Conservation (phyloP, 352 stramenopile genomes). For the Phytophthora nicotianae region DNA sequence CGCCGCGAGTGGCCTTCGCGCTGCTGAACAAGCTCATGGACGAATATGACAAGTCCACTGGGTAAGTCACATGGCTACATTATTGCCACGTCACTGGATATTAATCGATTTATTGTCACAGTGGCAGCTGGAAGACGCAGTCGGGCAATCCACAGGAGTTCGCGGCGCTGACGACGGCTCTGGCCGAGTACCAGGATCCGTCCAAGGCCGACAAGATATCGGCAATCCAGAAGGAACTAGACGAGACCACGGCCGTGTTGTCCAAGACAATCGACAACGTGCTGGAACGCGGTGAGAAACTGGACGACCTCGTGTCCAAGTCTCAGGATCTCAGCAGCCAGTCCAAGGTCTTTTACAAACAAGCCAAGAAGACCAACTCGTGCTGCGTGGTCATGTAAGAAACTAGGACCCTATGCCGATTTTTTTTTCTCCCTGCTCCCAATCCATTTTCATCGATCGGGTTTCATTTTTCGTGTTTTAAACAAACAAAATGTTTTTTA, state of each 20-base stretch:
- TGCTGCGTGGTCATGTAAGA: slow-evolving; percentile 96
- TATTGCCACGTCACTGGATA: slow-evolving; percentile 19
- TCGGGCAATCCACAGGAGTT: slow-evolving; percentile 86
- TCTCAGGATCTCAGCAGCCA: slow-evolving; percentile 98
- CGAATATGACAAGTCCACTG: slow-evolving; percentile 91
- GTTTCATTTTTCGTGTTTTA: slow-evolving; percentile 29
- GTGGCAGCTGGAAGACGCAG: slow-evolving; percentile 63
- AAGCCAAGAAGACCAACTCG: slow-evolving; percentile 99
- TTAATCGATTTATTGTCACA: slow-evolving; percentile 38
- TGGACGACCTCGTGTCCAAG: slow-evolving; percentile 99
- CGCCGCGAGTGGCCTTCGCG: slow-evolving; percentile 97
- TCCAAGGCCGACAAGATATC: slow-evolving; percentile 99
- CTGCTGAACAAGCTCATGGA: slow-evolving; percentile 97
- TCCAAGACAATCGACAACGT: slow-evolving; percentile 99
- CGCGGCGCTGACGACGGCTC: slow-evolving; percentile 90
- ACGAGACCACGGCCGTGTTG: slow-evolving; percentile 99
- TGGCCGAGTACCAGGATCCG: slow-evolving; percentile 97
- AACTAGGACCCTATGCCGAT: slow-evolving; percentile 15
- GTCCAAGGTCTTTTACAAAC: slow-evolving; percentile 99
- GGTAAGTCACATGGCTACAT: slow-evolving; percentile 34
- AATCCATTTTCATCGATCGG: slow-evolving; percentile 24
- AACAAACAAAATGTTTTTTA: slow-evolving; percentile 41
- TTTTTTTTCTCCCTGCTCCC: slow-evolving; percentile 6
- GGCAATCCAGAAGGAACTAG: slow-evolving; percentile 99
- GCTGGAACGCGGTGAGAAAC: slow-evolving; percentile 97